phyloP scores from a whole-genome alignment of 192 early-diverging fungal genomes.

The Coemansia sp. region DNA sequence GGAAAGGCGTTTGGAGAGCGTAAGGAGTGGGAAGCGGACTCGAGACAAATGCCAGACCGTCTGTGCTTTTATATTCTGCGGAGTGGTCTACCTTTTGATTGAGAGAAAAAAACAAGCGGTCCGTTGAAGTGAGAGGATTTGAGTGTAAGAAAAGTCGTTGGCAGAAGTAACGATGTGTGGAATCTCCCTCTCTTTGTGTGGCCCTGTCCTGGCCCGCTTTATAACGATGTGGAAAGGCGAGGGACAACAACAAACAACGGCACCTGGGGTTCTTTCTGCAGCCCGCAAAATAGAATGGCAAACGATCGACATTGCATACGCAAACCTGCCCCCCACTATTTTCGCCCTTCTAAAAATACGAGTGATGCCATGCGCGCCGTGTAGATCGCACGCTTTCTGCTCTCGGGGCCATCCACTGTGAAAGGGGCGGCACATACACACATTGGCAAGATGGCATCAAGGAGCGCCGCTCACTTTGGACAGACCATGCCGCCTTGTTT shows the following conservation, averaged over 20 bases:
- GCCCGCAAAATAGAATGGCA: conserved; percentile 19
- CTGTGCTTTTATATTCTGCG: conserved; percentile 11
- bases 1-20: neutral
- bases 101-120: conserved; percentile 37
- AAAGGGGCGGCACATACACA: neutral
- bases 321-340: conserved; percentile 20
- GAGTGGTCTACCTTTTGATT: conserved; percentile 15
- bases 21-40: conserved; percentile 5
- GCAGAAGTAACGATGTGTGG: conserved; percentile 40
- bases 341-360: conserved; percentile 24
- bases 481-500: conserved; percentile 4
- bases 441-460: neutral
- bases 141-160: conserved; percentile 44
- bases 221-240: conserved; percentile 30
- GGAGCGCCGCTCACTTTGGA: neutral
- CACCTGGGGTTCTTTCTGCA: conserved; percentile 13
- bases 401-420: conserved; percentile 9
- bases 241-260: conserved; percentile 23
- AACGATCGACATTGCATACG: conserved; percentile 21
- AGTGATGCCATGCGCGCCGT: conserved; percentile 1
- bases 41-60: conserved; percentile 21
- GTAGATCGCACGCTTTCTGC: conserved; percentile 11
- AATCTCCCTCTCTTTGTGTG: conserved; percentile 28
- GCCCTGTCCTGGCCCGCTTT: conserved; percentile 20
- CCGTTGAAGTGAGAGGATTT: conserved; percentile 16